Conservation (phyloP, 495 filamentous ascomycete genomes). For the Neurospora sp. region DNA sequence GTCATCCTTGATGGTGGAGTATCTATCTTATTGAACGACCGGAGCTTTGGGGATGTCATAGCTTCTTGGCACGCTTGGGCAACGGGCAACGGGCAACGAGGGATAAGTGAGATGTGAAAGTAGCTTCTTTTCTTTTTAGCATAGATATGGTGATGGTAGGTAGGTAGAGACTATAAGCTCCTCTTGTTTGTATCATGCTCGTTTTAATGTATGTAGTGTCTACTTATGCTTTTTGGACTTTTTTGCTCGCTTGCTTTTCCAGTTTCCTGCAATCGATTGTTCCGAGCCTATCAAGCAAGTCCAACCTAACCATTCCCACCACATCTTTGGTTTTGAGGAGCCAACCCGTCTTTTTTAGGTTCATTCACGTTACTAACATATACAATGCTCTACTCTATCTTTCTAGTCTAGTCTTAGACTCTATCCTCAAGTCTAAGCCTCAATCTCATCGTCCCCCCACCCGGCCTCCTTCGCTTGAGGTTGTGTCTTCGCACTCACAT, state of each 20-base stretch:
- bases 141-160: too few relatives aligned
- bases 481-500: neutral
- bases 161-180: neutral
- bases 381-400: neutral
- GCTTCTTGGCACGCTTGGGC: too few relatives aligned
- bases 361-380: neutral
- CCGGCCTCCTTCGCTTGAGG: slow-evolving; percentile 21
- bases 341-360: neutral
- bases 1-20: neutral
- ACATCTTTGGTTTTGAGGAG: too few relatives aligned
- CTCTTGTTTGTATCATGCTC: neutral
- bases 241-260: neutral
- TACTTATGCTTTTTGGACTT: neutral
- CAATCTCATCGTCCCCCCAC: slow-evolving; percentile 45
- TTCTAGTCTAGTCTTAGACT: neutral
- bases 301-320: neutral
- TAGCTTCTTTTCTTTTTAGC: too few relatives aligned
- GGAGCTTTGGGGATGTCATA: too few relatives aligned
- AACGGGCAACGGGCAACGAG: too few relatives aligned
- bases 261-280: neutral
- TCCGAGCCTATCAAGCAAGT: neutral
- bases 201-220: neutral
- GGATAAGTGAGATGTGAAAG: too few relatives aligned
- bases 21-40: too few relatives aligned
- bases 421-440: slow-evolving; percentile 21